phyloP scores from a whole-genome alignment of 116 monocot genomes.

The Trichopus zeylanicus region DNA sequence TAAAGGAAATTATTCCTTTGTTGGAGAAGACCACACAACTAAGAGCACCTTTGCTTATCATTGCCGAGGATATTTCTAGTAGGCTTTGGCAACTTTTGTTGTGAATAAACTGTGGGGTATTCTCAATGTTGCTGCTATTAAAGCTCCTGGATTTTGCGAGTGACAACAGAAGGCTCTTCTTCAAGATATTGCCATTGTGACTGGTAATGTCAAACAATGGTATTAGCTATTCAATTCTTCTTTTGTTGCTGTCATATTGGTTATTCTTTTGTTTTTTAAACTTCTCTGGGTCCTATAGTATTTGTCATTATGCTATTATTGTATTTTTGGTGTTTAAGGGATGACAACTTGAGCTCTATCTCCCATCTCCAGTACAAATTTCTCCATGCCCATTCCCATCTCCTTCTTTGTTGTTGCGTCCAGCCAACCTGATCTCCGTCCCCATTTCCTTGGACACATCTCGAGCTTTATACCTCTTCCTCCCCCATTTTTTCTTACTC shows the following conservation, averaged over 20 bases:
- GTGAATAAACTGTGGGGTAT: conserved; percentile 74
- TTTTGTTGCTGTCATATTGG: background rate
- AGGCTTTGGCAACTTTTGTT: conserved; percentile 76
- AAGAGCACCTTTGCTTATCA: conserved; percentile 69
- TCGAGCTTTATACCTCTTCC: too few relatives aligned
- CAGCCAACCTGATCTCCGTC: too few relatives aligned
- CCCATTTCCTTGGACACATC: too few relatives aligned
- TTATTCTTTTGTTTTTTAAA: background rate
- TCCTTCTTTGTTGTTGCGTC: too few relatives aligned
- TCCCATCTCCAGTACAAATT: too few relatives aligned
- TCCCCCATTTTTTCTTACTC: too few relatives aligned
- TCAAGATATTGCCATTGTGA: conserved; percentile 87
- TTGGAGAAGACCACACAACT: conserved; percentile 74
- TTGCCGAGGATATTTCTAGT: conserved; percentile 70
- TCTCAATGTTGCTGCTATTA: conserved; percentile 80
- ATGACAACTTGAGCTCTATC: too few relatives aligned
- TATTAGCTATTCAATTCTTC: background rate
- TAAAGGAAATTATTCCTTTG: conserved; percentile 83
- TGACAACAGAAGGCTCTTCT: conserved; percentile 67
- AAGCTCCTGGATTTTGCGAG: conserved; percentile 79
- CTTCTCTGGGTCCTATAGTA: too few relatives aligned
- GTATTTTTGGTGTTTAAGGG: too few relatives aligned
- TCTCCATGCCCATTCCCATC: too few relatives aligned
- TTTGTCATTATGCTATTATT: too few relatives aligned
- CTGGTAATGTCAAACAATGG: conserved; percentile 31